Evolutionary conservation across 179 eudicot genomes (phyloP), one percentile per base, ranked within the genome.

Genomic region (Silene noctiflora): DNA sequence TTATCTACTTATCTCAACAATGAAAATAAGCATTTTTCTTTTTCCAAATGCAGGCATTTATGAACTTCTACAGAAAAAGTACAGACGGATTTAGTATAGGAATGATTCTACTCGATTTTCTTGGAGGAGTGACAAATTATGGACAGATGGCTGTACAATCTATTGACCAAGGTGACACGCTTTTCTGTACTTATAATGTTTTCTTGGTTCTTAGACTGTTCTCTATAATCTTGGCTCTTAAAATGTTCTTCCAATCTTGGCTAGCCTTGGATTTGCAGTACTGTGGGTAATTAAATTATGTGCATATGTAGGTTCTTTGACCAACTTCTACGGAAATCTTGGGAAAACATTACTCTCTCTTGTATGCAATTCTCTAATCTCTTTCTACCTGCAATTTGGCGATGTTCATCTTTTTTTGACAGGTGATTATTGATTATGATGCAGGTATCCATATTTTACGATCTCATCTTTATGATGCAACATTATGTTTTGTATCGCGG

Each of bases 71-170:
- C 61, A 79, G 94, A 67, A 92, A 94, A 81, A 94, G 94, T 87
- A 94, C 98, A 13, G 78, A 86, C 48, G 98, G 98, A 55, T 94
- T 90, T 74, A 94, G 98, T 85, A 94, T 90, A 22, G 97, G 94
- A 63, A 90, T 90, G 79, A 86, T 94, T 67, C 84, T 94, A 74
- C 91, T 94, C 27, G 97, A 94, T 85, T 89, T 89, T 65, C 77
- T 87, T 48, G 96, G 97, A 68, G 97, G 97, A 24, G 53, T 88
- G 67, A 75, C 96, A 39, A 94, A 86, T 75, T 89, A 88, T 72
- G 89, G 87, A 48, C 97, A 94, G 84, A 94, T 92, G 98, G 86
- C 79, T 17, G 78, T 86, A 58, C 98, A 88, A 81, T 94, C 98
- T 77, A 87, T 94, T 61, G 98, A 94, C 85, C 98, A 94, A 83